Conservation (phyloP, 1,139 yeast species). For the Candida sp. region DNA sequence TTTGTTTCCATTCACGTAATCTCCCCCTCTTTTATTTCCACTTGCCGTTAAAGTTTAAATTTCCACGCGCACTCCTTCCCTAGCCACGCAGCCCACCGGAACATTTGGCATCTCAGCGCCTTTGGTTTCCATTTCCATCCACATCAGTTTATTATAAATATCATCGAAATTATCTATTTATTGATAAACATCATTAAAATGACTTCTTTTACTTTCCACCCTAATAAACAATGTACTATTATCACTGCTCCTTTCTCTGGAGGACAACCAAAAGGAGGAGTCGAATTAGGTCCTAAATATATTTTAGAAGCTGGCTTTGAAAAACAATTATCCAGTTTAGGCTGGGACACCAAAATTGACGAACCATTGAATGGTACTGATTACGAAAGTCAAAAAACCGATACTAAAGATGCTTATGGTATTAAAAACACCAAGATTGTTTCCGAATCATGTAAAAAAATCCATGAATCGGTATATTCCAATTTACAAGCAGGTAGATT, state of each 20-base stretch:
- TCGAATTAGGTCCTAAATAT: slow-evolving; percentile 89
- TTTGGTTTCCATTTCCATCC: no score
- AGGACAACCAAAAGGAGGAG: slow-evolving; percentile 96
- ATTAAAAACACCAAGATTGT: slow-evolving; percentile 80
- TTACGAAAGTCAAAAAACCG: slow-evolving; percentile 36
- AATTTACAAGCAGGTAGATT: slow-evolving; percentile 52
- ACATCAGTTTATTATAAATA: no score
- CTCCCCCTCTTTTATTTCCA: no score
- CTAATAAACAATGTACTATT: slow-evolving; percentile 54
- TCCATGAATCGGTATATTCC: slow-evolving; percentile 58
- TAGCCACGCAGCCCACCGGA: no score
- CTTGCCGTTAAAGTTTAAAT: no score
- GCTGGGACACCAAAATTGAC: slow-evolving; percentile 63
- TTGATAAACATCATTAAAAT: no score
- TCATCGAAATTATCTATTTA: no score
- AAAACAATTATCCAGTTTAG: slow-evolving; percentile 58
- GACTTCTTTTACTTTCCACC: slow-evolving; percentile 45
- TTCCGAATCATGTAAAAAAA: slow-evolving; percentile 62
- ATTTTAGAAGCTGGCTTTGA: slow-evolving; percentile 71
- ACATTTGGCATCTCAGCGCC: no score
- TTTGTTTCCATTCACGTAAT: no score
- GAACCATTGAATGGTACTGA: slow-evolving; percentile 55
- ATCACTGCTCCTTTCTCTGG: slow-evolving; percentile 91
- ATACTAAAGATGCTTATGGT: slow-evolving; percentile 46
- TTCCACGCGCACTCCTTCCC: no score